Evolutionary conservation across 129 eudicot species (phyloP).

Genomic region (Flaveria sonorensis): DNA sequence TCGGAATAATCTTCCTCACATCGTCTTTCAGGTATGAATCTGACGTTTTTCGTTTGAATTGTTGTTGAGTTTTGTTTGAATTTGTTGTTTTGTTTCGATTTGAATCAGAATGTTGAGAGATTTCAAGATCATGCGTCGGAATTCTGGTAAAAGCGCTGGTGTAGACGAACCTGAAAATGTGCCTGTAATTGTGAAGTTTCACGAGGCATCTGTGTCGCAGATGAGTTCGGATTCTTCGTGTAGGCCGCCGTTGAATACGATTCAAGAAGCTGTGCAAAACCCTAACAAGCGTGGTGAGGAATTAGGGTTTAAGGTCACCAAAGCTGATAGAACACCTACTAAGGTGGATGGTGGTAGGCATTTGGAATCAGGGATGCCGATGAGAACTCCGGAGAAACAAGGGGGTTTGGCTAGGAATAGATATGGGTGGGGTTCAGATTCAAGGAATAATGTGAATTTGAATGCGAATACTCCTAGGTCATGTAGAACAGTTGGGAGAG

Average conservation of each 20-base stretch:
- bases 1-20: slow-evolving; percentile 47
- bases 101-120: slow-evolving; percentile 80
- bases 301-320: slow-evolving; percentile 39
- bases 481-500: slow-evolving; percentile 52
- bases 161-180: slow-evolving; percentile 72
- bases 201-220: slow-evolving; percentile 36
- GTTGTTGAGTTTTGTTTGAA: background rate
- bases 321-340: slow-evolving; percentile 64
- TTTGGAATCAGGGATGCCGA: slow-evolving; percentile 43
- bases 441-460: slow-evolving; percentile 42
- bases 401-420: slow-evolving; percentile 44
- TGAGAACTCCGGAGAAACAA: slow-evolving; percentile 80
- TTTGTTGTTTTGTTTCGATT: slow-evolving; percentile 11
- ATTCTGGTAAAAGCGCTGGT: slow-evolving; percentile 48
- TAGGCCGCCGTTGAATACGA: slow-evolving; percentile 66
- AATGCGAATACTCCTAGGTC: slow-evolving; percentile 54
- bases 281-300: slow-evolving; percentile 45
- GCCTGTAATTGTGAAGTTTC: slow-evolving; percentile 45
- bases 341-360: slow-evolving; percentile 47
- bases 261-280: slow-evolving; percentile 51
- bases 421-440: slow-evolving; percentile 61
- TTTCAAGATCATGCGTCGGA: slow-evolving; percentile 55
- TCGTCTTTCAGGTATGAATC: slow-evolving; percentile 64
- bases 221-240: slow-evolving; percentile 33
- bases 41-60: background rate